Evolutionary conservation across 2,329 filamentous ascomycete species (phyloP), one percentile per base, ranked within the genome.

Genomic region (Fusarium buharicum): DNA sequence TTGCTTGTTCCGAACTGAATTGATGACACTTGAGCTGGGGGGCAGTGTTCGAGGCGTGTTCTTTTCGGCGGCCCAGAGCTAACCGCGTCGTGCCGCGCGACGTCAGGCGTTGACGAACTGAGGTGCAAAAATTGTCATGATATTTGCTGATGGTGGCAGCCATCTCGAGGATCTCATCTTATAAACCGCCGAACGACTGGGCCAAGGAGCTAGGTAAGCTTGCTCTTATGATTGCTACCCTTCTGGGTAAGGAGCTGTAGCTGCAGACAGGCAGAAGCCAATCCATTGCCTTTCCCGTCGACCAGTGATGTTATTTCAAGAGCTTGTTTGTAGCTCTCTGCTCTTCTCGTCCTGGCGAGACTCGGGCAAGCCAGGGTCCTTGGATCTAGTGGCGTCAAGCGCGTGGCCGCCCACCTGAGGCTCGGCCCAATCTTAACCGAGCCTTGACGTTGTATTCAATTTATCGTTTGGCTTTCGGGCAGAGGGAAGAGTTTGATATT

Each of bases 181-280:
- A 56, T 49, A 38, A 45, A 39, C 51, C 37, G 22, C 33, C 36
- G 51, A 47, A 50, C 18, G 37, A 55, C 43, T 16, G 30, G 40
- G 45, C 27, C 20, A 9, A 24, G 33, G 11, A 37, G 39, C 14
- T 46, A 22, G 41, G 39, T 47, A 47, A 46, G 10, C 46, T 49
- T 48, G 41, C 48, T 63, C 40, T 49, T 55, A 44, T 55, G 51
- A 58, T 66, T 43, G 49, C 27, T 44, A 44, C 62, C 46, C 6
- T 41, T 56, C 58, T 45, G 22, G 62, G 62, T 13, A 66, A 66
- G 33, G 62, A 66, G 53, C 43, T 65, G 62, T 62, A 43, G 37
- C 45, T 30, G 34, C 55, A 50, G 61, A 44, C 47, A 49, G 30
- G 31, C 38, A 24, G 49, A 22, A 24, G 17, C 49, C 36, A 27